Percentiles rank a stretch among this genome's conserved stretches.
phyloP scores from a whole-genome alignment of 1,284 basidiomycete species.

The Cutaneotrichosporon dermatis region DNA sequence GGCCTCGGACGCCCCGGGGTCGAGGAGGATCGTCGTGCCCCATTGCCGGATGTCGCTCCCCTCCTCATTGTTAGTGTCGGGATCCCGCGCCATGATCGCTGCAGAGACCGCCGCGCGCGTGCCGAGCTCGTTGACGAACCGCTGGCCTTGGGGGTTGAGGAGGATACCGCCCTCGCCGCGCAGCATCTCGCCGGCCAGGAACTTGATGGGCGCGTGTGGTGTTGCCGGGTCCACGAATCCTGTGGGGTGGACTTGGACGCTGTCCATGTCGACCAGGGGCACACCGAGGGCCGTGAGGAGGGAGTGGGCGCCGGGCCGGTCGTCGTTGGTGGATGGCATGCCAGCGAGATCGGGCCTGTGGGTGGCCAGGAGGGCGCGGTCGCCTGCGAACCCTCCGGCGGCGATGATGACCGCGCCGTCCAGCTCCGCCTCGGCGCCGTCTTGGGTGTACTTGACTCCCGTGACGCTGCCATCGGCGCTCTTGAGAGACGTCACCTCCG shows the following conservation, averaged over 20 bases:
- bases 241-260: constrained; percentile 53
- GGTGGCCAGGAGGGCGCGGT: constrained; percentile 2
- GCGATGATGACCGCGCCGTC: constrained; percentile 11
- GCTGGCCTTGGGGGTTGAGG: constrained; percentile 82
- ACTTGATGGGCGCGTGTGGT: constrained; percentile 75
- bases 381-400: constrained; percentile 15
- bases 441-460: constrained; percentile 1
- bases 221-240: constrained; percentile 97
- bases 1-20: constrained; percentile 10
- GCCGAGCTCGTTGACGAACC: constrained; percentile 55
- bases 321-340: constrained; percentile 15
- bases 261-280: constrained; percentile 14
- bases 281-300: constrained; percentile 10
- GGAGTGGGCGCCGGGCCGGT: constrained; percentile 3
- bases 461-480: neutral
- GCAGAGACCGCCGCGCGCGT: constrained; percentile 4
- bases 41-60: constrained; percentile 3
- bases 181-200: constrained; percentile 93
- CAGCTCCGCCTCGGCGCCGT: neutral
- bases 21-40: constrained; percentile 12
- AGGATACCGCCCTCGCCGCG: constrained; percentile 93
- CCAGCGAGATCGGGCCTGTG: constrained; percentile 14
- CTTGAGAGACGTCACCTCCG: constrained; percentile 5
- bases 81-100: constrained; percentile 4
- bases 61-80: neutral